Evolutionary conservation across 352 stramenopile species (phyloP).

Genomic region (Globisporangium echinulatum): DNA sequence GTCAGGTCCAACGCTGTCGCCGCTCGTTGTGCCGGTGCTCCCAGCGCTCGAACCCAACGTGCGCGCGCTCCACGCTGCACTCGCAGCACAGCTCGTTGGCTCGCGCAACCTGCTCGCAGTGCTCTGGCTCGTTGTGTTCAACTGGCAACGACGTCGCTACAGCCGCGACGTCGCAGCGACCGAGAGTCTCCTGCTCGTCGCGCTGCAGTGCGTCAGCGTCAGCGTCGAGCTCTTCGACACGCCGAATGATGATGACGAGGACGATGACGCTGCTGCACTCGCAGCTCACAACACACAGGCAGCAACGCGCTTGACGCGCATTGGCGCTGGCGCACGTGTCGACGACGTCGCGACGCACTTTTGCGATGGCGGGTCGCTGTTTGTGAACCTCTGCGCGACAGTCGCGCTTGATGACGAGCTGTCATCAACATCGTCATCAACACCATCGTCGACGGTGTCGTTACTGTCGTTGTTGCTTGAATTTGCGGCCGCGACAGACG

Average conservation of each 20-base stretch:
- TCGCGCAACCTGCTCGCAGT: conserved; percentile 37
- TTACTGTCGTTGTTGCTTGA: conserved; percentile 6
- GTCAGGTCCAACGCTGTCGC: no score
- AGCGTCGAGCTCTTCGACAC: conserved; percentile 22
- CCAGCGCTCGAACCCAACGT: conserved; percentile 9
- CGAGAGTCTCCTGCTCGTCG: conserved; percentile 55
- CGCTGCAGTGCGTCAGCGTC: conserved; percentile 46
- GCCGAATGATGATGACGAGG: conserved; percentile 2
- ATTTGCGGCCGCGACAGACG: conserved; percentile 5
- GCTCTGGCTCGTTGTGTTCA: conserved; percentile 37
- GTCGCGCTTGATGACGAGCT: not conserved
- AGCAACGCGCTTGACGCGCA: not conserved
- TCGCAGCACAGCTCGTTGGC: conserved; percentile 43
- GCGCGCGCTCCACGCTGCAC: conserved; percentile 24
- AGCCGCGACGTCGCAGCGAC: conserved; percentile 13
- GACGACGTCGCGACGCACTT: conserved; percentile 28
- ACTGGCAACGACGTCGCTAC: conserved; percentile 9
- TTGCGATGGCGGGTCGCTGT: conserved; percentile 23
- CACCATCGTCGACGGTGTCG: not conserved
- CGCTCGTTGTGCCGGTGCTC: conserved; percentile 25
- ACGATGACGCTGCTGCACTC: not conserved
- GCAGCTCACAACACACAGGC: no score
- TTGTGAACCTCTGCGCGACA: conserved; percentile 28
- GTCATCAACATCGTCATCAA: no score
- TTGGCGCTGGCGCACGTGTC: not conserved